phyloP scores from a whole-genome alignment of 225 moss, liverwort and hornwort species.

The Pseudisothecium myosuroides region DNA sequence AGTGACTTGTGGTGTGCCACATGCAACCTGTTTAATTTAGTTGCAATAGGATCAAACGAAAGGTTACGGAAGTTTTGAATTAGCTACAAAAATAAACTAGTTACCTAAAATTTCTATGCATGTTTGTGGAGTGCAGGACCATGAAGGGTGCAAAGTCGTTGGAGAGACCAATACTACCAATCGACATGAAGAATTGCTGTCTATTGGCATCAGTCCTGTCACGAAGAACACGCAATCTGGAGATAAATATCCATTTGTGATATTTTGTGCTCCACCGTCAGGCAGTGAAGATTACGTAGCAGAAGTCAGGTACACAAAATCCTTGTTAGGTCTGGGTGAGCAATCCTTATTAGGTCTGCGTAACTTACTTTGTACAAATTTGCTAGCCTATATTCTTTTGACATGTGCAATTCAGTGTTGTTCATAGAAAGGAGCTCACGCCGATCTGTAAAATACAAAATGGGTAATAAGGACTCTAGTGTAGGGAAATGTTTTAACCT shows the following conservation, averaged over 20 bases:
- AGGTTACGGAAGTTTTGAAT: not conserved
- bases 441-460: not conserved
- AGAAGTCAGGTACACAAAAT: conserved; percentile 54
- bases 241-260: conserved; percentile 74
- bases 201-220: conserved; percentile 68
- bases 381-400: not conserved
- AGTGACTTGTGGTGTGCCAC: not conserved
- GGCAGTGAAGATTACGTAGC: conserved; percentile 77
- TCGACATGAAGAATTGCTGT: conserved; percentile 57
- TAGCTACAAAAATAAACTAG: not conserved
- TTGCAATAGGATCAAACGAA: not conserved
- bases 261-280: conserved; percentile 94
- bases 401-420: not conserved
- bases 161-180: conserved; percentile 82
- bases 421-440: not conserved
- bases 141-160: conserved; percentile 62
- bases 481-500: not conserved
- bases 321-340: not conserved
- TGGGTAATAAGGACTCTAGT: not conserved
- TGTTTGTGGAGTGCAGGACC: conserved; percentile 19
- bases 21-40: not conserved
- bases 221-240: conserved; percentile 38
- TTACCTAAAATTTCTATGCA: not conserved
- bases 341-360: not conserved
- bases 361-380: not conserved